phyloP scores from a whole-genome alignment of 768 basidiomycete genomes.

The Holtermanniella nyarrowii region DNA sequence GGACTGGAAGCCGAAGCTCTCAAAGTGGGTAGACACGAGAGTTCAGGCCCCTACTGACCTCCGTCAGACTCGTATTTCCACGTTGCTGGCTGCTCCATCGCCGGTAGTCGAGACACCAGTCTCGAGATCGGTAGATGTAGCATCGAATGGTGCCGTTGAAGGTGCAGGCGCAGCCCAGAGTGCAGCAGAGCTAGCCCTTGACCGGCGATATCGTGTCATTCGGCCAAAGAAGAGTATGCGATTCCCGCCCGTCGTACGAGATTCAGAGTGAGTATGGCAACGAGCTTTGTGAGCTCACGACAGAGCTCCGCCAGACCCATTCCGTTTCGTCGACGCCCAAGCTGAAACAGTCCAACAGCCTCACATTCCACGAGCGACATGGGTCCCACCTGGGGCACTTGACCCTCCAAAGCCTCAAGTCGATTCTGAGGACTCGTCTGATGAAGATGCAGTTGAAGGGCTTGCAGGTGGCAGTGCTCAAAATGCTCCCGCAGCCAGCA shows the following conservation, averaged over 20 bases:
- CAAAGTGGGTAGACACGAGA: constrained; percentile 19
- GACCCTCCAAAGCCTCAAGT: neutral
- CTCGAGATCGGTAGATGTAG: too few relatives aligned
- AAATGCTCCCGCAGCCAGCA: constrained; percentile 6
- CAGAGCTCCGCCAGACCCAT: constrained; percentile 4
- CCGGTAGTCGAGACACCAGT: neutral
- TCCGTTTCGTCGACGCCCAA: constrained; percentile 33
- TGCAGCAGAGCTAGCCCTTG: neutral
- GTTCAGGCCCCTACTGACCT: neutral
- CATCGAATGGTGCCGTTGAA: too few relatives aligned
- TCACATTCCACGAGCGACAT: neutral
- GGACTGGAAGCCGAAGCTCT: constrained; percentile 35
- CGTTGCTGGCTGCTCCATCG: neutral
- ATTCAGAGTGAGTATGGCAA: neutral
- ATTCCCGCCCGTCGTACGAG: neutral
- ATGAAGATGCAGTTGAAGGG: neutral
- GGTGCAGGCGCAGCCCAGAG: too few relatives aligned
- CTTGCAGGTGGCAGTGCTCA: constrained; percentile 11
- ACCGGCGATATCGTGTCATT: neutral
- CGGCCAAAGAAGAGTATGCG: neutral
- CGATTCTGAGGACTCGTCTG: neutral
- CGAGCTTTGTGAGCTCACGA: constrained; percentile 1
- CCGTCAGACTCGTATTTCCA: neutral
- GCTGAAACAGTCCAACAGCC: constrained; percentile 4
- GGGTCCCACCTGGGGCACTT: neutral